Evolutionary conservation across 2,329 filamentous ascomycete species (phyloP), one percentile per base, ranked within the genome.

Genomic region (Fusarium hainanense): DNA sequence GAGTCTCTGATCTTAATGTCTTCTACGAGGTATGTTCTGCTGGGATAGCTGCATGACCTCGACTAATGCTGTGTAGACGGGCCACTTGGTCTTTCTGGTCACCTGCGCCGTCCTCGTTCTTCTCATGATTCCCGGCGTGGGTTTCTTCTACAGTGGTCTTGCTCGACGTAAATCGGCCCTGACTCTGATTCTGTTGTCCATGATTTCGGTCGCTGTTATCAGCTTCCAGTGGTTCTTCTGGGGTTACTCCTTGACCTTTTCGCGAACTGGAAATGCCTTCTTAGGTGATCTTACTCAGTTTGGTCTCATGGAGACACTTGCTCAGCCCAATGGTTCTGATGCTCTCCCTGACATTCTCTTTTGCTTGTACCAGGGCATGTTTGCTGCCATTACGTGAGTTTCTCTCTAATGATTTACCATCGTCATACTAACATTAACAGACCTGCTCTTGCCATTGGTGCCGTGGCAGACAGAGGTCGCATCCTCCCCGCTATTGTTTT

Each of bases 161-260:
- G 93, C 94, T 18, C 90, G 93, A 59, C 89, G 94, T 79, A 97
- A 97, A 84, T 97, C 93, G 0, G 94, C 94, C 6, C 85, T 97
- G 57, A 93, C 93, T 20, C 86, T 97, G 66, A 91, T 97, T 79
- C 94, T 93, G 87, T 86, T 97, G 6, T 92, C 92, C 16, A 88
- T 97, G 83, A 91, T 97, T 83, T 90, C 92, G 18, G 88, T 91
- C 6, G 92, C 89, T 13, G 89, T 97, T 70, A 89, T 94, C 65
- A 90, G 89, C 51, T 97, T 97, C 82, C 93, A 97, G 78, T 97
- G 94, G 93, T 97, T 97, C 84, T 95, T 97, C 84, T 97, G 93
- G 93, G 93, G 93, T 49, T 97, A 95, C 80, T 95, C 92, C 13
- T 83, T 97, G 54, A 87, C 93, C 68, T 97, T 97, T 81, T 94